Evolutionary conservation across 2,329 filamentous ascomycete genomes (phyloP).

Genomic region (Xylaria sp.): DNA sequence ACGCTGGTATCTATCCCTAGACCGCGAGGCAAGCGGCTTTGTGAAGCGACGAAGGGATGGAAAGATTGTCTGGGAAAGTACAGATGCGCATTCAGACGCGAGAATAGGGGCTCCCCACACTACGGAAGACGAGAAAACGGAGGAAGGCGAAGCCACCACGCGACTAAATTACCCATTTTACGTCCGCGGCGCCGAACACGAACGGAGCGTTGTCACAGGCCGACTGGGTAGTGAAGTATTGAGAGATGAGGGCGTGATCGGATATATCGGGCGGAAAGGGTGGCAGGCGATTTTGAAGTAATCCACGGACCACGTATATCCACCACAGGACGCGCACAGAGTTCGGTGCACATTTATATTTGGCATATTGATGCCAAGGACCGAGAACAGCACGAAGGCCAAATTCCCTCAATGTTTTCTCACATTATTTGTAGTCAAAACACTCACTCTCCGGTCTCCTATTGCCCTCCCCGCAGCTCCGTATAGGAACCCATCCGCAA

Average conservation of each 20-base stretch:
- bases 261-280: constrained; percentile 62
- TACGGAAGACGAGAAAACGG: constrained; percentile 3
- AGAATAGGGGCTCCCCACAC: background rate
- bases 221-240: constrained; percentile 64
- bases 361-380: too few relatives aligned
- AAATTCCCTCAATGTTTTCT: too few relatives aligned
- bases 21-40: constrained; percentile 65
- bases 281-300: constrained; percentile 58
- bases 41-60: constrained; percentile 40
- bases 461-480: too few relatives aligned
- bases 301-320: background rate
- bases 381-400: too few relatives aligned
- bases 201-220: constrained; percentile 71
- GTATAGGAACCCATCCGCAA: too few relatives aligned
- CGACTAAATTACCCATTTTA: constrained; percentile 62
- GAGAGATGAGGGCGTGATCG: constrained; percentile 62
- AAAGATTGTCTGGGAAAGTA: constrained; percentile 33
- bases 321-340: too few relatives aligned
- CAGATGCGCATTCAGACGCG: background rate
- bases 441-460: too few relatives aligned
- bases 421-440: too few relatives aligned
- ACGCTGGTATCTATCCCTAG: constrained; percentile 69
- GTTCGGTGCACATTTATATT: too few relatives aligned
- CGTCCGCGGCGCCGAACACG: constrained; percentile 63
- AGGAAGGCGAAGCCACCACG: background rate